Percentiles rank a stretch among this genome's conserved stretches.
phyloP scores from a whole-genome alignment of 2,329 filamentous ascomycete species.

The Penicillium freii region DNA sequence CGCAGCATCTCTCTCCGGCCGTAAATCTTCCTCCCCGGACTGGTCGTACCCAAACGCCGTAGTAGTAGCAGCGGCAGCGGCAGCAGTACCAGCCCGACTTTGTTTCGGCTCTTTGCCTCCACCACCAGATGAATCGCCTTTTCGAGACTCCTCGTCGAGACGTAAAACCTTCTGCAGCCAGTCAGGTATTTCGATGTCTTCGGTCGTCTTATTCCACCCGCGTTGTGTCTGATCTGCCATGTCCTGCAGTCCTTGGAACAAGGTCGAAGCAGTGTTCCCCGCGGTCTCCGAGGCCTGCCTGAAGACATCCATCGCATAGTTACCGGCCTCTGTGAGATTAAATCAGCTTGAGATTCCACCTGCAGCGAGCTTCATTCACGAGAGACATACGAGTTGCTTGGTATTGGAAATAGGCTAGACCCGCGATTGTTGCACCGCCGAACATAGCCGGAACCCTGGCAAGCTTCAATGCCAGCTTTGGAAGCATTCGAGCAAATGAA shows the following conservation, averaged over 20 bases:
- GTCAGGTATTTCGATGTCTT: slow-evolving; percentile 67
- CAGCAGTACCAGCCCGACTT: slow-evolving; percentile 54
- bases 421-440: slow-evolving; percentile 81
- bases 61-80: slow-evolving; percentile 68
- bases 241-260: slow-evolving; percentile 70
- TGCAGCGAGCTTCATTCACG: neutral
- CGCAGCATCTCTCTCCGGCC: slow-evolving; percentile 64
- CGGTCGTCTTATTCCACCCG: slow-evolving; percentile 82
- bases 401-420: slow-evolving; percentile 90
- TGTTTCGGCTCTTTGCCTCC: slow-evolving; percentile 55
- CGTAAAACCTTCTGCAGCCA: slow-evolving; percentile 77
- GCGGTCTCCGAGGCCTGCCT: slow-evolving; percentile 71
- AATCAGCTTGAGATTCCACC: neutral
- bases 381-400: slow-evolving; percentile 75
- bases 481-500: slow-evolving; percentile 68
- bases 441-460: slow-evolving; percentile 85
- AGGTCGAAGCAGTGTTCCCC: slow-evolving; percentile 62
- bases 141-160: slow-evolving; percentile 57
- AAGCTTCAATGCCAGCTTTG: slow-evolving; percentile 88
- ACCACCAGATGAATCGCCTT: slow-evolving; percentile 43
- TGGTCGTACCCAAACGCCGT: slow-evolving; percentile 77
- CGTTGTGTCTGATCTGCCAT: slow-evolving; percentile 75
- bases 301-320: slow-evolving; percentile 73
- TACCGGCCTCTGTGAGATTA: slow-evolving; percentile 62
- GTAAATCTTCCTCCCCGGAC: slow-evolving; percentile 59